Evolutionary conservation across 768 basidiomycete genomes (phyloP).

Genomic region (Exsudoporus frostii): DNA sequence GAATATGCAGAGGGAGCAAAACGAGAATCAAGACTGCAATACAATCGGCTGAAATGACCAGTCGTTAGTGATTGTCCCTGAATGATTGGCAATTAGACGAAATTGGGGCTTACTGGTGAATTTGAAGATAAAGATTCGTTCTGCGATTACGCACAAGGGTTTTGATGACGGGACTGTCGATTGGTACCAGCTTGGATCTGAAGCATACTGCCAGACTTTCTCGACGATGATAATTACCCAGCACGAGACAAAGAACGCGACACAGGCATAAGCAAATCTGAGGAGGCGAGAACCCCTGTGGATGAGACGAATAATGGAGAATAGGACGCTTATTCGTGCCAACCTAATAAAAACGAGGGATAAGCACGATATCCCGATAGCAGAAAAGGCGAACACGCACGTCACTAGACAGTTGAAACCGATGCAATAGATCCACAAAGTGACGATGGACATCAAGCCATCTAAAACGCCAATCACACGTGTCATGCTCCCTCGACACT

Average conservation of each 20-base stretch:
- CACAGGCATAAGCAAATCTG: neutral
- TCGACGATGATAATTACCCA: neutral
- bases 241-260: neutral
- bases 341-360: neutral
- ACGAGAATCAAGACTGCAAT: slow-evolving; percentile 4
- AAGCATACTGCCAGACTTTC: neutral
- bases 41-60: slow-evolving; percentile 6
- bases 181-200: neutral
- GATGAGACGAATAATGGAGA: slow-evolving; percentile 10
- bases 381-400: neutral
- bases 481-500: neutral
- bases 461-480: neutral
- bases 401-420: neutral
- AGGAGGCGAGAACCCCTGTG: neutral
- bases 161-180: neutral
- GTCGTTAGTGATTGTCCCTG: neutral
- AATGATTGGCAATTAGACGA: neutral
- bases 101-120: too few relatives aligned
- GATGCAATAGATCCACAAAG: neutral
- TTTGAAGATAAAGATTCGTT: neutral
- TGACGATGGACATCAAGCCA: neutral
- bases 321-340: slow-evolving; percentile 9
- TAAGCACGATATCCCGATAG: neutral
- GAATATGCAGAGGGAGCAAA: slow-evolving; percentile 8
- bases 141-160: neutral